Percentiles rank a stretch among this genome's conserved stretches.
Conservation (phyloP, 2,329 filamentous ascomycete species). For the Plectosphaerella cucumerina region DNA sequence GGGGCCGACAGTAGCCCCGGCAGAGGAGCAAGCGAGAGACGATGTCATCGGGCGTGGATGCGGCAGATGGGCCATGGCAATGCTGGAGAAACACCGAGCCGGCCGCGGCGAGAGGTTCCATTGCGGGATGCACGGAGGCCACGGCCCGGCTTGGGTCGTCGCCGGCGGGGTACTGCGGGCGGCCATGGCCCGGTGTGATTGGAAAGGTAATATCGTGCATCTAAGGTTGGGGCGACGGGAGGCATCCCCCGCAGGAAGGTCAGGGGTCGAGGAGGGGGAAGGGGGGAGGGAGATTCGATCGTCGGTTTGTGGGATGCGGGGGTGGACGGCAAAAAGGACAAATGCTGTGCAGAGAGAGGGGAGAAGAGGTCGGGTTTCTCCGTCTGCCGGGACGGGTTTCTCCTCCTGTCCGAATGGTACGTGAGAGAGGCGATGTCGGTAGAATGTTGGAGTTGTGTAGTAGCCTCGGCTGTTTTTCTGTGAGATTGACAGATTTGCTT, state of each 20-base stretch:
- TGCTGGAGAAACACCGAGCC: neutral
- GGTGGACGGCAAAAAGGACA: neutral
- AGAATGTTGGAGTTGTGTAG: no score
- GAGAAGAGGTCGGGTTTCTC: no score
- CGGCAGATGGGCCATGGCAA: neutral
- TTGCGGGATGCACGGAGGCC: neutral
- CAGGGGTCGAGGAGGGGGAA: neutral
- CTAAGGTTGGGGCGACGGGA: no score
- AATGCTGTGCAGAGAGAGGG: no score
- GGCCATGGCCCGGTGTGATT: slow-evolving; percentile 2
- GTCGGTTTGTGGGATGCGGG: neutral
- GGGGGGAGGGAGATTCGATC: neutral
- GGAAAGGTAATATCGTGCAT: slow-evolving; percentile 4
- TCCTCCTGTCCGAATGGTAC: no score
- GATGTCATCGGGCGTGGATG: neutral
- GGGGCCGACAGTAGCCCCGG: neutral
- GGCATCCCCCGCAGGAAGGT: neutral
- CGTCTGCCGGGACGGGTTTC: no score
- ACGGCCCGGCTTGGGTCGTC: slow-evolving; percentile 1
- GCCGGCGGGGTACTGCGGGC: neutral
- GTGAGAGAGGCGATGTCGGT: no score
- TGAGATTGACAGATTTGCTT: no score
- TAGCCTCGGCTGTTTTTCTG: no score
- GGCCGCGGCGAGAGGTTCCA: neutral
- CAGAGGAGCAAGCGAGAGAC: neutral